These are phyloP conservation scores for Calonectria pauciramosa DNA, from an alignment of 2,329 filamentous ascomycete genomes.

Conservation along the genomic window DNA sequence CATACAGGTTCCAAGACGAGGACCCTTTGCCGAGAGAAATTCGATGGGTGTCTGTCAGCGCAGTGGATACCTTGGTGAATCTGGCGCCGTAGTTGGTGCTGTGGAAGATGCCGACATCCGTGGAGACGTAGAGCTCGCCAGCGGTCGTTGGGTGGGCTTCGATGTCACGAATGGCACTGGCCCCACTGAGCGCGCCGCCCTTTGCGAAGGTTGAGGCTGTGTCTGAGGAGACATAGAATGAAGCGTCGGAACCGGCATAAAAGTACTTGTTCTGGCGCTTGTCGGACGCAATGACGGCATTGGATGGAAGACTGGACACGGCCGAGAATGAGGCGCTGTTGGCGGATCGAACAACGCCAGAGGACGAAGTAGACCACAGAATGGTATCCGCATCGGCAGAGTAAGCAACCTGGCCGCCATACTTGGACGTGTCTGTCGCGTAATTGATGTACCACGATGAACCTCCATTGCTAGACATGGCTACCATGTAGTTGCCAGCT, in stretches of 20 bases:
- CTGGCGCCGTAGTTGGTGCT: conserved; percentile 64
- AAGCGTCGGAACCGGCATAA: conserved; percentile 61
- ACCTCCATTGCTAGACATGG: conserved; percentile 65
- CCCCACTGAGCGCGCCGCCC: conserved; percentile 53
- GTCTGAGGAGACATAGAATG: conserved; percentile 67
- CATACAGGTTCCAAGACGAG: conserved; percentile 61
- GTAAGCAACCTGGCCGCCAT: conserved; percentile 62
- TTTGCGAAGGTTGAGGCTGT: conserved; percentile 60
- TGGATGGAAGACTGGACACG: conserved; percentile 59
- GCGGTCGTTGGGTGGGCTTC: conserved; percentile 68
- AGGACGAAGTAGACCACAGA: conserved; percentile 59
- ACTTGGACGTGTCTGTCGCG: conserved; percentile 59
- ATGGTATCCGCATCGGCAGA: conserved; percentile 65
- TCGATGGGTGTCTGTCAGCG: conserved; percentile 56
- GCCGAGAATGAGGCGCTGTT: conserved; percentile 56
- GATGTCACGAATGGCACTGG: conserved; percentile 66
- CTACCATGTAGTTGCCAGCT: conserved; percentile 53
- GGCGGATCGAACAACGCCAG: conserved; percentile 58
- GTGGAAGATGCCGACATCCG: conserved; percentile 66
- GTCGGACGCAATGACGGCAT: conserved; percentile 66
- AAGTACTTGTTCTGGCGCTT: conserved; percentile 66
- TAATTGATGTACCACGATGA: conserved; percentile 61
- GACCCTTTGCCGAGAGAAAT: conserved; percentile 60
- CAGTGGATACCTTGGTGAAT: conserved; percentile 57
- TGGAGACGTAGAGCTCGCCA: conserved; percentile 72